Conservation (phyloP, 768 basidiomycete species). For the Collybia nuda region DNA sequence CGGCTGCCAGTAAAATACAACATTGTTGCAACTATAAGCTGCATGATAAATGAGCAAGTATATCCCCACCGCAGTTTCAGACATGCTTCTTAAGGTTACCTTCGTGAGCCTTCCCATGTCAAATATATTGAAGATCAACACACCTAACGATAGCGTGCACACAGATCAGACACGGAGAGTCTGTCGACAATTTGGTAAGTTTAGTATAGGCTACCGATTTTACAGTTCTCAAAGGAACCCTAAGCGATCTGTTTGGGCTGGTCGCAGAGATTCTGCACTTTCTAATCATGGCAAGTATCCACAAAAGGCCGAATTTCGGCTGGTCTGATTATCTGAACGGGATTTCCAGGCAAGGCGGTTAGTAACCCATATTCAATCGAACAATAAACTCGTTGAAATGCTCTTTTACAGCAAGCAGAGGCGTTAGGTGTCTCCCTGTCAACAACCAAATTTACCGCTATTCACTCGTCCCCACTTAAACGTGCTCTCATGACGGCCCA, state of each 20-base stretch:
- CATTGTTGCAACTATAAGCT: neutral
- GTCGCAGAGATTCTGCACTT: slow-evolving; percentile 71
- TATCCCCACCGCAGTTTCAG: slow-evolving; percentile 1
- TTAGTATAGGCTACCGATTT: neutral
- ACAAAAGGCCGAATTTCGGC: neutral
- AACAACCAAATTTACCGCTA: slow-evolving; percentile 44
- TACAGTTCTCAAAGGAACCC: neutral
- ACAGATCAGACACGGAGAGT: slow-evolving; percentile 77
- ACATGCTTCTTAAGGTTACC: slow-evolving; percentile 36
- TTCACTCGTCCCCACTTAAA: slow-evolving; percentile 67
- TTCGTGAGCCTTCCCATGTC: slow-evolving; percentile 29
- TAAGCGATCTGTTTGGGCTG: slow-evolving; percentile 60
- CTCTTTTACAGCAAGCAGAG: slow-evolving; percentile 53
- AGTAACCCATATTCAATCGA: too few relatives aligned
- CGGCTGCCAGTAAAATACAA: too few relatives aligned
- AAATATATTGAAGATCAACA: neutral
- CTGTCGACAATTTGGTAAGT: slow-evolving; percentile 70
- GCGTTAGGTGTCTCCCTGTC: slow-evolving; percentile 59
- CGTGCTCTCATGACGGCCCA: slow-evolving; percentile 65
- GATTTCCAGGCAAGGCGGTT: neutral
- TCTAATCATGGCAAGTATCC: slow-evolving; percentile 65
- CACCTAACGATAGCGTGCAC: neutral
- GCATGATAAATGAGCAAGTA: neutral
- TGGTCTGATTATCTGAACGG: neutral
- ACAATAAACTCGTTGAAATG: neutral